A percentile compares a stretch with the other conserved stretches of the same genome.
Evolutionary conservation across 495 filamentous ascomycete genomes (phyloP).

Genomic region (Rhypophila decipiens): DNA sequence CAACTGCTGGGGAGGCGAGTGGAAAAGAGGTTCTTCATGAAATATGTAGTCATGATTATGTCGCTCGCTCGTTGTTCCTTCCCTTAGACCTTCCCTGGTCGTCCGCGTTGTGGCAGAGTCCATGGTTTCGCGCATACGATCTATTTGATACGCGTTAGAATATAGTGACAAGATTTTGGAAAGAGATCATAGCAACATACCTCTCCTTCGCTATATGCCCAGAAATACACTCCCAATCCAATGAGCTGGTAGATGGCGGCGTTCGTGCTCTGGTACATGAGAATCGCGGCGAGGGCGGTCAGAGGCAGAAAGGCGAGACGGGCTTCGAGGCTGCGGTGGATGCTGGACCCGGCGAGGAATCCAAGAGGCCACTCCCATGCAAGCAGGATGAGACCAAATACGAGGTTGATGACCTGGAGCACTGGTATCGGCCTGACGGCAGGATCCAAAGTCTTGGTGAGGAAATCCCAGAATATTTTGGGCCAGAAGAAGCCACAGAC

Average conservation of each 20-base stretch:
- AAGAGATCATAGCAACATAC: conserved; percentile 42
- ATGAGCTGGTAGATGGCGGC: conserved; percentile 88
- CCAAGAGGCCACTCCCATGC: conserved; percentile 89
- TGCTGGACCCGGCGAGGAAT: conserved; percentile 54
- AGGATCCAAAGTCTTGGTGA: conserved; percentile 81
- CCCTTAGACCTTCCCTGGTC: conserved; percentile 29
- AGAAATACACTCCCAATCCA: conserved; percentile 84
- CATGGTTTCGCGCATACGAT: conserved; percentile 47
- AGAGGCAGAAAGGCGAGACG: conserved; percentile 81
- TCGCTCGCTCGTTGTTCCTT: not conserved
- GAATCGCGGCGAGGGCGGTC: conserved; percentile 60
- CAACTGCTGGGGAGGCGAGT: too few species aligned
- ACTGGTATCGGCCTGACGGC: conserved; percentile 83
- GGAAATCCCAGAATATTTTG: conserved; percentile 97
- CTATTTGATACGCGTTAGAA: conserved; percentile 18
- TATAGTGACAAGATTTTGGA: not conserved
- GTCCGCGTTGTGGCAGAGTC: conserved; percentile 41
- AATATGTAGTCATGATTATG: not conserved
- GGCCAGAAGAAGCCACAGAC: conserved; percentile 95
- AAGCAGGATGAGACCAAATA: conserved; percentile 73
- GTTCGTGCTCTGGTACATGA: conserved; percentile 91
- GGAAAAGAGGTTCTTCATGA: not conserved
- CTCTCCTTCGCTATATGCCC: conserved; percentile 97
- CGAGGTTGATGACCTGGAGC: conserved; percentile 91
- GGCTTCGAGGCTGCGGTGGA: conserved; percentile 84